Evolutionary conservation across 495 filamentous ascomycete species (phyloP).

Genomic region (Talaromyces adpressus): DNA sequence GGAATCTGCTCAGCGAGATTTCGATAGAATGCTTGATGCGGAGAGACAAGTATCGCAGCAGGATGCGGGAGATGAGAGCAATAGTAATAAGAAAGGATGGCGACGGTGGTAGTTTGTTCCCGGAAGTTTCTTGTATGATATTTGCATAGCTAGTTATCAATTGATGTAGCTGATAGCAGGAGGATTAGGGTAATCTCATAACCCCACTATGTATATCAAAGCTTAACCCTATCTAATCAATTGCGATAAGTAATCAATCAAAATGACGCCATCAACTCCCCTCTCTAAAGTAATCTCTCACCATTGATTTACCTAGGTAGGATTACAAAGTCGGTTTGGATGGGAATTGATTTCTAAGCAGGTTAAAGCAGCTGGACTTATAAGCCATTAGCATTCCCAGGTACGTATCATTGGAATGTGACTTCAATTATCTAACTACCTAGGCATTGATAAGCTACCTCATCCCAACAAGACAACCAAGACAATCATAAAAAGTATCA

Average conservation of each 20-base stretch:
- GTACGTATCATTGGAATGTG: neutral
- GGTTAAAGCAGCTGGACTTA: neutral
- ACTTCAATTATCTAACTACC: neutral
- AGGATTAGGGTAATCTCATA: neutral
- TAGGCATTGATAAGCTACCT: neutral
- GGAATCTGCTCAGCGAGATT: conserved; percentile 32
- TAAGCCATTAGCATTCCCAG: neutral
- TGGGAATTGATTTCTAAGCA: conserved; percentile 2
- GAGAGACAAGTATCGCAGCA: conserved; percentile 24
- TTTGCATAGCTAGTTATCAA: neutral
- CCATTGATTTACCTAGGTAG: neutral
- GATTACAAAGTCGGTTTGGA: neutral
- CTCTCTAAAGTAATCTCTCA: neutral
- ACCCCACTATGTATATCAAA: neutral
- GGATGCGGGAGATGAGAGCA: conserved; percentile 9
- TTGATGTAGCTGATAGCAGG: neutral
- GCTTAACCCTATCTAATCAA: neutral
- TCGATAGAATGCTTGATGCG: conserved; percentile 34
- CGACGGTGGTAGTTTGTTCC: conserved; percentile 6
- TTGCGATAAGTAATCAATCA: neutral
- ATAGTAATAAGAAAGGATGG: conserved; percentile 1
- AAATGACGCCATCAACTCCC: neutral
- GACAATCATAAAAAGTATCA: no score
- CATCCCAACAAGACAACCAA: no score
- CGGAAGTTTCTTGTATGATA: neutral